Conservation (phyloP, 257 asterid species). For the Cordia subcordata region DNA sequence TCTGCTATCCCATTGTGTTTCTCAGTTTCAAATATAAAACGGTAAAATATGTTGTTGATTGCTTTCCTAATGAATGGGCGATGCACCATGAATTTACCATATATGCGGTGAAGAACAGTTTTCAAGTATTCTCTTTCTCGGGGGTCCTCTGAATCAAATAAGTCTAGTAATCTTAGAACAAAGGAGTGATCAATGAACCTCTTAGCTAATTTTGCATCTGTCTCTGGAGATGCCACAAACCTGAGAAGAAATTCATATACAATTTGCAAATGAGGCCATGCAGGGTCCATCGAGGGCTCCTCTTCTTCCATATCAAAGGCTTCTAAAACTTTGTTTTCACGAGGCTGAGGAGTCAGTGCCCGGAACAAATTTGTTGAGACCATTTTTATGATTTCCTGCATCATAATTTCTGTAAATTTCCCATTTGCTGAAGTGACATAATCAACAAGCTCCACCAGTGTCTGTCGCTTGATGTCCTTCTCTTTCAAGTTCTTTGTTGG, state of each 20-base stretch:
- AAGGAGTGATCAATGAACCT: conserved; percentile 63
- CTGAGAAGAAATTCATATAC: conserved; percentile 61
- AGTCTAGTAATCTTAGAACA: conserved; percentile 49
- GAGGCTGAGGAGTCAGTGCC: conserved; percentile 49
- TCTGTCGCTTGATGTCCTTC: conserved; percentile 62
- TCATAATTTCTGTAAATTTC: conserved; percentile 47
- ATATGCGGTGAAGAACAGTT: conserved; percentile 57
- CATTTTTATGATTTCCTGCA: conserved; percentile 55
- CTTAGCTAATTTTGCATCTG: conserved; percentile 65
- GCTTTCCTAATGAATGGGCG: conserved; percentile 63
- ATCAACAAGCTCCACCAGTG: conserved; percentile 56
- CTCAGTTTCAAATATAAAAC: conserved; percentile 59
- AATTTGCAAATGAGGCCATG: conserved; percentile 65
- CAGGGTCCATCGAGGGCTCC: conserved; percentile 64
- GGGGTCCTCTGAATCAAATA: conserved; percentile 67
- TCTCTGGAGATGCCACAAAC: conserved; percentile 66
- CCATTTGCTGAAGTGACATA: conserved; percentile 44
- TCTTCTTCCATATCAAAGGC: conserved; percentile 62
- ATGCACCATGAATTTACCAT: conserved; percentile 72
- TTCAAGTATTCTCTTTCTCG: conserved; percentile 63
- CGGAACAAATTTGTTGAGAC: conserved; percentile 47
- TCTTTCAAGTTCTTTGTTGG: conserved; percentile 54
- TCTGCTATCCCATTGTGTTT: conserved; percentile 68
- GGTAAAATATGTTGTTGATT: conserved; percentile 55
- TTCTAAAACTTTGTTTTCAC: conserved; percentile 50